Conservation (phyloP, 2,329 filamentous ascomycete species). For the Colletotrichum gloeosporioides region DNA sequence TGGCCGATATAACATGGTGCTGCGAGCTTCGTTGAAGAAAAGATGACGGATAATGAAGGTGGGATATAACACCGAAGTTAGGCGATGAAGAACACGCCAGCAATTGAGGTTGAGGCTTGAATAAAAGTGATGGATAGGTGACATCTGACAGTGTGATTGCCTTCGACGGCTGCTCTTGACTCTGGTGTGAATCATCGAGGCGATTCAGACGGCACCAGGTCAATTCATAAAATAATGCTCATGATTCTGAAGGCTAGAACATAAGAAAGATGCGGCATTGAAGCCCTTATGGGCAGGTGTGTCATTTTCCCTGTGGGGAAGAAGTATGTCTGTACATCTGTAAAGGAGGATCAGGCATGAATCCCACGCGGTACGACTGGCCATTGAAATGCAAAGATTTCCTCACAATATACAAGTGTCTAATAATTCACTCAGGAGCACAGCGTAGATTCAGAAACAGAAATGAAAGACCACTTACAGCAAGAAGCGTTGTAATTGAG, state of each 20-base stretch:
- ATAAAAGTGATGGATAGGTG: background rate
- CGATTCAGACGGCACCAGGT: background rate
- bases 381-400: background rate
- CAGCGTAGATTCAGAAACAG: background rate
- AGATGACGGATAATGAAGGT: accelerated
- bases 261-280: background rate
- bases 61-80: background rate
- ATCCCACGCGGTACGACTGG: accelerated
- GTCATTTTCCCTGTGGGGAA: background rate
- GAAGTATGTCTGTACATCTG: background rate
- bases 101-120: background rate
- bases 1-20: background rate
- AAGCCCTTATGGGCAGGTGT: background rate
- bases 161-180: background rate
- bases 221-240: background rate
- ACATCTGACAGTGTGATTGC: background rate
- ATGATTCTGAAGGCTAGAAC: background rate
- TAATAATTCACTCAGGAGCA: background rate
- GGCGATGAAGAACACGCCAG: background rate
- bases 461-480: background rate
- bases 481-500: background rate
- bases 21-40: background rate
- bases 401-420: accelerated
- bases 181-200: background rate
- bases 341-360: background rate